Percentiles rank a stretch among this genome's conserved stretches.
These are phyloP conservation scores for Strombidium stylifer DNA, from an alignment of 73 alveolate species.

Conservation along the genomic window DNA sequence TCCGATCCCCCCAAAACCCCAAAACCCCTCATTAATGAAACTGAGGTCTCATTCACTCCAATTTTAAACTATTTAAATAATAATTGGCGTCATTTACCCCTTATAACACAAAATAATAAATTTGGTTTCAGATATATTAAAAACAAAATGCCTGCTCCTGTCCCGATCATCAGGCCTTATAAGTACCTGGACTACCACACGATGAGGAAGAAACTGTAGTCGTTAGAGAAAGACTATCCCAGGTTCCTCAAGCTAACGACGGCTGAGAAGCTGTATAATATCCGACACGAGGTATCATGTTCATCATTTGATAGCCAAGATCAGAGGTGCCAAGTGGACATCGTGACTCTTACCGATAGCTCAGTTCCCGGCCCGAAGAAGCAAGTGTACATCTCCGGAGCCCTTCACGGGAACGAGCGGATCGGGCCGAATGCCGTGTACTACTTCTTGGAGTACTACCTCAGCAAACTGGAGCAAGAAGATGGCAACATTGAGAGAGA, in stretches of 20 bases:
- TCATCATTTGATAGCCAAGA: too few relatives aligned
- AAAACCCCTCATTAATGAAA: too few relatives aligned
- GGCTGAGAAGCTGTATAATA: conserved; percentile 62
- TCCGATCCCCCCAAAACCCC: too few relatives aligned
- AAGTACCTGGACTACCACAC: conserved; percentile 52
- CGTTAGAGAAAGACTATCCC: conserved; percentile 53
- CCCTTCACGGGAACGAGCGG: conserved; percentile 95
- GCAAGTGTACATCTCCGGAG: conserved; percentile 87
- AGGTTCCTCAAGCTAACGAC: conserved; percentile 64
- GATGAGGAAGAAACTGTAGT: conserved; percentile 46
- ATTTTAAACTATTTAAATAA: too few relatives aligned
- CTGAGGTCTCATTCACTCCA: too few relatives aligned
- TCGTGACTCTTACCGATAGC: conserved; percentile 77
- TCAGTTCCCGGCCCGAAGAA: conserved; percentile 60
- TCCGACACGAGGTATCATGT: conserved; percentile 60
- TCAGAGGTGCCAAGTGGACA: conserved; percentile 47
- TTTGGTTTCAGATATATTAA: too few relatives aligned
- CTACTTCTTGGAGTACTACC: conserved; percentile 62
- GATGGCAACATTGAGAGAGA: conserved; percentile 48
- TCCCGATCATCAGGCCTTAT: conserved; percentile 24
- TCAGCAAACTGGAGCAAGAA: too few relatives aligned
- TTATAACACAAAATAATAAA: too few relatives aligned
- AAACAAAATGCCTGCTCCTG: not conserved
- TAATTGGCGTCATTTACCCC: too few relatives aligned
- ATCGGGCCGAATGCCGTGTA: conserved; percentile 86